Evolutionary conservation across 2,329 filamentous ascomycete genomes (phyloP).

Genomic region (Pseudopyricularia javanii): DNA sequence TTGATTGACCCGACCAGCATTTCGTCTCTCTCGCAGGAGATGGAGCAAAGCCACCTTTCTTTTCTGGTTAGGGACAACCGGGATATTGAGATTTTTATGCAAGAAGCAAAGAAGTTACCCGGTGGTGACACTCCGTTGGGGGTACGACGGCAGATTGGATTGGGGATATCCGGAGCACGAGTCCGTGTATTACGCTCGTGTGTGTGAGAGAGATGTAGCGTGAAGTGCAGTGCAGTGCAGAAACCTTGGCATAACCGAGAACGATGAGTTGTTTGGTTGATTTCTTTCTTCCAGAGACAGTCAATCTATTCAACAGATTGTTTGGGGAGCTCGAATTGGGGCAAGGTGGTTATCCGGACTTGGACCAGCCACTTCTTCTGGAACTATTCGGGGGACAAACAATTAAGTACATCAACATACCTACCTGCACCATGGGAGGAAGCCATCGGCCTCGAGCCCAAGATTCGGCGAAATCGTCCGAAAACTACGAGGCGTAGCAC

Average conservation of each 20-base stretch:
- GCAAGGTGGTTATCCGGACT: too few species aligned
- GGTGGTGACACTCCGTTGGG: not conserved
- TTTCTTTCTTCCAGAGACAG: not conserved
- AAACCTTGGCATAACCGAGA: too few species aligned
- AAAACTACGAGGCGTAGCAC: too few species aligned
- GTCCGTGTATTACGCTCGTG: not conserved
- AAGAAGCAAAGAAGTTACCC: not conserved
- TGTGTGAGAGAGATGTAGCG: not conserved
- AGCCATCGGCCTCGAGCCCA: too few species aligned
- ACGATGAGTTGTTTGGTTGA: not conserved
- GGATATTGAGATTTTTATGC: not conserved
- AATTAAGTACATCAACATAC: too few species aligned
- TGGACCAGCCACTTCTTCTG: too few species aligned
- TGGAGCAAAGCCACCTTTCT: too few species aligned
- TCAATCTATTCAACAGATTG: too few species aligned
- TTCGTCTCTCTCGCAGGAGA: not conserved
- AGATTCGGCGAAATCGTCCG: too few species aligned
- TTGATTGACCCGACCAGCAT: not conserved
- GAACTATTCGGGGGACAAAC: too few species aligned
- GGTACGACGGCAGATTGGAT: not conserved
- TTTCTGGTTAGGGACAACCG: not conserved
- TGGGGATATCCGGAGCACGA: slow-evolving; percentile 3
- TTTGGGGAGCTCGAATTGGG: too few species aligned
- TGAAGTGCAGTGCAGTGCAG: not conserved
- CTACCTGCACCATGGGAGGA: too few species aligned